Evolutionary conservation across 352 stramenopile genomes (phyloP), one percentile per base, ranked within the genome.

Genomic region (Globisporangium iwayamae): DNA sequence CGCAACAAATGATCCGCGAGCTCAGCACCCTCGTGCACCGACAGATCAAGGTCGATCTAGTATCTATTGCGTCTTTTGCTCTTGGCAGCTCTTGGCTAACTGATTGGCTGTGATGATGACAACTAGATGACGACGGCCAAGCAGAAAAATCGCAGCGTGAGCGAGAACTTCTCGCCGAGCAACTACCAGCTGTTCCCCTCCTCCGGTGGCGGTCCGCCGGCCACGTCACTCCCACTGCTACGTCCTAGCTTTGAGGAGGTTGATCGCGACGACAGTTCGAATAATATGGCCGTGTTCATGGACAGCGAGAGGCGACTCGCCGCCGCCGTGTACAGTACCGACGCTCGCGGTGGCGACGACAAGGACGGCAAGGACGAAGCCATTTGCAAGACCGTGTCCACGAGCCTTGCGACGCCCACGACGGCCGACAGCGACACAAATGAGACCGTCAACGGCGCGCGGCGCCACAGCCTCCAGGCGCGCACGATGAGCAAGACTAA

Each of bases 1-100:
- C 79, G 14, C 77, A 89, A 56, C 54, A 66, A 47, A 85, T 84
- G 79, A 72, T 91, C 22, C 71, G 68, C 2, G 72, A 83, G 4
- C 62, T 90, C 38, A 83, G 43, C n/a, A 38, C 65, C 6, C 48
- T 81, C 4, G 57, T 89, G n/a, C 60, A 83, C 32, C 73, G 73
- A n/a, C 81, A 87, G 57, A 53, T 85, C 53, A 73, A 28, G 25
- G 25, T 28, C 25, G 25, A 28, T 28, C 25, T 28, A 28, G 25
- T 45, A 45, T 16, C 8, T 45, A 13, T 45, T 45, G 10, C 38
- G 38, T 28, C 38, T 45, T 45, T 10, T 16, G 1, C n/a, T 13
- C 38, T n/a, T 45, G 36, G 8, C 32, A 30, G 22, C 52, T 63
- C 48, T 8, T 56, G 36, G 47, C 13, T 30, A 10, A 39, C 53